Evolutionary conservation across 805 yeast species (phyloP).

Genomic region (Saccharomycopsis vini): DNA sequence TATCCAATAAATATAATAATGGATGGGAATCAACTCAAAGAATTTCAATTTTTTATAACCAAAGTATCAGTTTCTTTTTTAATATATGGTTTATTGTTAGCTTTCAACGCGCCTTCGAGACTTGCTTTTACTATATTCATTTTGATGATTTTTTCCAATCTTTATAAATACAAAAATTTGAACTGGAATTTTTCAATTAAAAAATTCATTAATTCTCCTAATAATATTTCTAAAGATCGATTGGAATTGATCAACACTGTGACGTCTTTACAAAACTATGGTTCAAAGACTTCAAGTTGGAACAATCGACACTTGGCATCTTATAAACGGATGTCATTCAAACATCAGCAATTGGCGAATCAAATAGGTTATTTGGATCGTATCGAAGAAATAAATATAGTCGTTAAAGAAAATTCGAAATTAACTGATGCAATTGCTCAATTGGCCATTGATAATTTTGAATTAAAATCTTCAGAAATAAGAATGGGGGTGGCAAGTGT

Average conservation of each 20-base stretch:
- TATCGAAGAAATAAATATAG: conserved; percentile 38
- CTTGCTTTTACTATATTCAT: conserved; percentile 23
- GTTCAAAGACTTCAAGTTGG: conserved; percentile 31
- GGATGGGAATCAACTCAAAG: background rate
- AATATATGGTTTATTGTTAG: conserved; percentile 23
- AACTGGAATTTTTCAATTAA: conserved; percentile 21
- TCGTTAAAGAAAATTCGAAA: conserved; percentile 38
- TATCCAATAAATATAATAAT: background rate
- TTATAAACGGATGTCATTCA: conserved; percentile 40
- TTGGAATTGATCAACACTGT: conserved; percentile 32
- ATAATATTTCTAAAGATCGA: conserved; percentile 22
- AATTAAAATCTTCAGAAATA: conserved; percentile 37
- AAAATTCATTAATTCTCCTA: conserved; percentile 20
- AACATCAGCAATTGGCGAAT: conserved; percentile 47
- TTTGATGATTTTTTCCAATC: conserved; percentile 26
- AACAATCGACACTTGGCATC: conserved; percentile 37
- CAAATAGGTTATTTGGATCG: conserved; percentile 47
- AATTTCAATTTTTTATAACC: conserved; percentile 20
- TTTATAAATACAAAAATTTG: conserved; percentile 19
- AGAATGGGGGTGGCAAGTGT: conserved; percentile 22
- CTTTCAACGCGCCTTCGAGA: conserved; percentile 22
- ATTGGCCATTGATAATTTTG: conserved; percentile 27
- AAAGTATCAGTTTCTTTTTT: conserved; percentile 25
- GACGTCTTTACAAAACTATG: conserved; percentile 38
- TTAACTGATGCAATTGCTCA: conserved; percentile 39